Percentiles rank a stretch among this genome's conserved stretches.
Evolutionary conservation across 148 eudicot genomes (phyloP).

Genomic region (Pouteria glomerata): DNA sequence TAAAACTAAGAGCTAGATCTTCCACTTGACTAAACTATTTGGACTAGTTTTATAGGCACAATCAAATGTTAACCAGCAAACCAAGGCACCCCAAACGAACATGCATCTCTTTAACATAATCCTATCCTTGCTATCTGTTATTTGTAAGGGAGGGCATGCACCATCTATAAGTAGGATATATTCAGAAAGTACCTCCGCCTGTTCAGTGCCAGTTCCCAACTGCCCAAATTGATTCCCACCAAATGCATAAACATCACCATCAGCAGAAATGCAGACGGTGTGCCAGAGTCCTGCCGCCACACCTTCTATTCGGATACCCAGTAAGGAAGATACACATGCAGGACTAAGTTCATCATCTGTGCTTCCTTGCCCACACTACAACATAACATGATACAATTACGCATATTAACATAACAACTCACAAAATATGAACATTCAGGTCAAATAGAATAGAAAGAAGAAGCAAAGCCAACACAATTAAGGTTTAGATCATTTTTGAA

Average conservation of each 20-base stretch:
- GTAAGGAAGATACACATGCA: conserved; percentile 77
- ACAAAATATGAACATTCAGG: conserved; percentile 12
- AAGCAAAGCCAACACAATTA: background rate
- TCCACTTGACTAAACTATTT: background rate
- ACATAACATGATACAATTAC: conserved; percentile 21
- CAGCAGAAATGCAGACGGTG: conserved; percentile 77
- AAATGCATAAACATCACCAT: conserved; percentile 81
- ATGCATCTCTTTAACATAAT: too few species aligned
- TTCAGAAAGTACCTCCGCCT: conserved; percentile 70
- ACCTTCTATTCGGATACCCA: conserved; percentile 62
- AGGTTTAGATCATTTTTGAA: conserved; percentile 22
- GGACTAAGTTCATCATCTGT: conserved; percentile 94
- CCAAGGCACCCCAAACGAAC: too few species aligned
- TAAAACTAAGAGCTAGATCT: background rate
- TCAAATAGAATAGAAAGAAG: conserved; percentile 7
- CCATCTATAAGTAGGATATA: background rate
- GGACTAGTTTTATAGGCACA: background rate
- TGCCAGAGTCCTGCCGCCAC: conserved; percentile 98
- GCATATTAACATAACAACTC: conserved; percentile 8
- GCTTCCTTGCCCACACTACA: conserved; percentile 97
- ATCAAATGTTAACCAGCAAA: too few species aligned
- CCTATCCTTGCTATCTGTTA: background rate
- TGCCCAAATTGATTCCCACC: conserved; percentile 99
- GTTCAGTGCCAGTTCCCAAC: conserved; percentile 89
- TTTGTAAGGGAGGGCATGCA: background rate